Evolutionary conservation across 306 rosid genomes (phyloP), one percentile per base, ranked within the genome.

Genomic region (Prinsepia uniflora): DNA sequence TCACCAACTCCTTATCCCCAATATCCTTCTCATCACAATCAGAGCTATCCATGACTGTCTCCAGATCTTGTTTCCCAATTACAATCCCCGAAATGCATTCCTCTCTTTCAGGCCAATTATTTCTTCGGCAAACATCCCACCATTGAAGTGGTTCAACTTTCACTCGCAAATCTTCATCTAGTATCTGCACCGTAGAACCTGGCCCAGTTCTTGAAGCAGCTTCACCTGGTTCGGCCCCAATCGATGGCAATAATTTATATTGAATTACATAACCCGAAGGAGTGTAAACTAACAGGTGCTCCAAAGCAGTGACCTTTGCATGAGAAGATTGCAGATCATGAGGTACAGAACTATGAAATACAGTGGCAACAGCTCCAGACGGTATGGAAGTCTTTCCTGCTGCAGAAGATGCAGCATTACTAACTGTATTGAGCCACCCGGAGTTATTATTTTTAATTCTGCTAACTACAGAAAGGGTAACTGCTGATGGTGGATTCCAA

Each of bases 121-220:
- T 81, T 81, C 96, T 81, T 81, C 97, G 84, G 79, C 99, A 91
- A 78, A 83, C 89, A 86, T 91, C 96, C 99, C 97, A 95, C 96
- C 96, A 91, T 73, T 85, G 99, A 79, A 91, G 78, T 65, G 96
- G 92, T 78, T 95, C 99, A 81, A 89, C 99, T 79, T 80, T 89
- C 78, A 95, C 90, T 53, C 93, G 86, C 79, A 91, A 68, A 72
- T 89, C 96, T 40, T 95, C 97, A 72, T 95, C 97, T 76, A 84
- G 93, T 61, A 78, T 71, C 75, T 88, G 97, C 44, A 84, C 72
- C 46, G 88, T 84, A 77, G 90, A 77, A 78, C 63, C 81, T 57
- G 80, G 74, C 39, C 79, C 88, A 11, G 76, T 72, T 78, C 89
- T 78, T 17, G 85, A 70, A 73, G 81, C 74, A 77, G 85, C 76